Conservation (phyloP, 2,329 filamentous ascomycete genomes). For the Juglanconis sp. region DNA sequence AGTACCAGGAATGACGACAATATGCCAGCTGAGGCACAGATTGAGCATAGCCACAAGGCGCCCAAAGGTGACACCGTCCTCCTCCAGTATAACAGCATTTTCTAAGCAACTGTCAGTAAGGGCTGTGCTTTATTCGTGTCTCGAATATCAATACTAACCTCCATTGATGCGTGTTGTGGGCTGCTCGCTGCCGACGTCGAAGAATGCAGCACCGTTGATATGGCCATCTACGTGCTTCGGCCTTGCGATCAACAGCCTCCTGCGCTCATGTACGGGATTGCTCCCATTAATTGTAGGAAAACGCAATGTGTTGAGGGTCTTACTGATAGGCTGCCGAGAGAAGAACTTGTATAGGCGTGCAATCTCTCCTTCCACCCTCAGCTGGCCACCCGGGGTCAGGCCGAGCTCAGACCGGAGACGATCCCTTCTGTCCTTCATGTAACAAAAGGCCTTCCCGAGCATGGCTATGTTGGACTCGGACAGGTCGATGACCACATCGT, state of each 20-base stretch:
- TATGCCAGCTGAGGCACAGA: background rate
- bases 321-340: background rate
- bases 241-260: background rate
- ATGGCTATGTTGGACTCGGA: background rate
- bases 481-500: background rate
- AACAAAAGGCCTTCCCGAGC: slow-evolving; percentile 4
- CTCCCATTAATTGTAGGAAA: background rate
- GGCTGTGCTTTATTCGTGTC: background rate
- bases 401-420: background rate
- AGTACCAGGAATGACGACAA: background rate
- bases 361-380: background rate
- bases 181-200: background rate
- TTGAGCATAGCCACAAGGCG: background rate
- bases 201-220: background rate
- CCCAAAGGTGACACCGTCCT: background rate
- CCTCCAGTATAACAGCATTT: background rate
- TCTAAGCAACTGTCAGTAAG: background rate
- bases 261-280: background rate
- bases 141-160: background rate
- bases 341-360: background rate
- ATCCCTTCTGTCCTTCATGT: background rate
- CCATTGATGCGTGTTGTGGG: background rate
- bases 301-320: background rate
- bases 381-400: background rate
- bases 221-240: background rate